Conservation (phyloP, 306 rosid species). For the Fragaria vesca region DNA sequence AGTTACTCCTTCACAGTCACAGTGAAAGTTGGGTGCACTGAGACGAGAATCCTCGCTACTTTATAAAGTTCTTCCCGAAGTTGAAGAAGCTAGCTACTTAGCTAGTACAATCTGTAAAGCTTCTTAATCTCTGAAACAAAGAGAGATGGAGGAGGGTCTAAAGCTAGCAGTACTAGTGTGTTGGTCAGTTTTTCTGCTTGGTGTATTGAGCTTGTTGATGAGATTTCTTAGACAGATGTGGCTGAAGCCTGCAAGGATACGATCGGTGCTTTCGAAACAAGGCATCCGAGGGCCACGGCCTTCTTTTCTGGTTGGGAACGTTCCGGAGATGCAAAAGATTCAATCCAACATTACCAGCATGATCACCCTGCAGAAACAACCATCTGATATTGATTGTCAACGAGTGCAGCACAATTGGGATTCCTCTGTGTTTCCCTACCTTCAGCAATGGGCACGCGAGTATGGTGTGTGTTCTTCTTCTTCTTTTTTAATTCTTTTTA, state of each 20-base stretch:
- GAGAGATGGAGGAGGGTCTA: constrained; percentile 13
- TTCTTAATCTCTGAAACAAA: neutral
- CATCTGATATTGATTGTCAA: neutral
- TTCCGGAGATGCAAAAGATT: constrained; percentile 10
- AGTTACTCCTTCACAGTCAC: neutral
- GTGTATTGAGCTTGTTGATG: neutral
- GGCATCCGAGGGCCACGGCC: constrained; percentile 15
- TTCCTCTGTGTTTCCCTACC: constrained; percentile 3
- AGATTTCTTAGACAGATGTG: constrained; percentile 3
- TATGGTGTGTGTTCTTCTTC: neutral
- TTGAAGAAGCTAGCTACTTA: neutral
- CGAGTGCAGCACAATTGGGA: neutral
- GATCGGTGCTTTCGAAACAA: constrained; percentile 10
- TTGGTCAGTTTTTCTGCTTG: constrained; percentile 8
- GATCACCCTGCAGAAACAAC: neutral
- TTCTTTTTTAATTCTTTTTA: too few relatives aligned
- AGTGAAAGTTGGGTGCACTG: neutral
- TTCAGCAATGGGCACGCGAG: constrained; percentile 11
- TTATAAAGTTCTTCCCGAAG: neutral
- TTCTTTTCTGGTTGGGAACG: constrained; percentile 8
- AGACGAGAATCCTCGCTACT: neutral
- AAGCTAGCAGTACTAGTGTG: neutral
- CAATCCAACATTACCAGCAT: neutral
- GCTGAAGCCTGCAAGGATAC: constrained; percentile 17
- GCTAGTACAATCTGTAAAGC: neutral